These are phyloP conservation scores for Citrus sp. DNA, from an alignment of 345 rosid species.

Conservation along the genomic window DNA sequence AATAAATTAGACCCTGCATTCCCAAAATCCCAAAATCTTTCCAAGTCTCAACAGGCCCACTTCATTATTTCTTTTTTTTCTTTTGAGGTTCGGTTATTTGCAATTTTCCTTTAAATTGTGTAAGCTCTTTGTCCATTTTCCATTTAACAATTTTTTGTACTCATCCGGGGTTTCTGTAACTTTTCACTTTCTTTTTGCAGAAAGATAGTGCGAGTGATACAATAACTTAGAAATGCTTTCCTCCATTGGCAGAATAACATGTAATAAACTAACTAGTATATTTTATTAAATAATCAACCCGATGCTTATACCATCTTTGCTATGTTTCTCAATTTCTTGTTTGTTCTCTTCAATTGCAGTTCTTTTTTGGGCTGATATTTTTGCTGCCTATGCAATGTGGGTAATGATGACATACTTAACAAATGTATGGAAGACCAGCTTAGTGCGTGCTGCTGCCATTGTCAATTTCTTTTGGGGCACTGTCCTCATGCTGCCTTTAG, in stretches of 20 bases:
- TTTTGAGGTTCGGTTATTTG: background rate
- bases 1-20: background rate
- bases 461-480: constrained; percentile 17
- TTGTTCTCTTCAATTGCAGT: background rate
- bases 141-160: too few relatives aligned
- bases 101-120: background rate
- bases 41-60: background rate
- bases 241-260: background rate
- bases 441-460: constrained; percentile 19
- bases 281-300: background rate
- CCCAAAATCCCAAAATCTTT: background rate
- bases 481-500: constrained; percentile 5
- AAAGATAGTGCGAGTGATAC: background rate
- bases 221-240: background rate
- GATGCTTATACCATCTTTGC: background rate
- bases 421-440: constrained; percentile 18
- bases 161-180: too few relatives aligned
- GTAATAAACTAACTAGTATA: background rate
- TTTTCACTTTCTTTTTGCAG: too few relatives aligned
- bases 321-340: background rate
- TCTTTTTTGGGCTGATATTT: constrained; percentile 11
- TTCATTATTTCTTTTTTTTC: background rate
- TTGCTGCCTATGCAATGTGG: constrained; percentile 9
- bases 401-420: constrained; percentile 22
- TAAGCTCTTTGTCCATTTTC: background rate